Evolutionary conservation across 441 rosid species (phyloP).

Genomic region (Populus trichocarpa): DNA sequence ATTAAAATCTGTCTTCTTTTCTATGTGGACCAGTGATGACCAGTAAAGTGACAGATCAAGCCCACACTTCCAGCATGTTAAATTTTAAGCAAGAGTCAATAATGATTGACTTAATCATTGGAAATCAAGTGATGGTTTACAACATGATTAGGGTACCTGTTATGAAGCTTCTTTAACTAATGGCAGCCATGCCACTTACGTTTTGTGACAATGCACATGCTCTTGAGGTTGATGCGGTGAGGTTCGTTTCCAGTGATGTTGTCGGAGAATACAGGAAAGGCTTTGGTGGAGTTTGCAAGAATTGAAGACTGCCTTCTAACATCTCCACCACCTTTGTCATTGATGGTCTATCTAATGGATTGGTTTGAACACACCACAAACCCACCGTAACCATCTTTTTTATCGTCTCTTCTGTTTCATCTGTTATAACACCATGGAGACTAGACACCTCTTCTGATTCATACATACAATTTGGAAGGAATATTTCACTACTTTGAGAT

Average conservation of each 20-base stretch:
- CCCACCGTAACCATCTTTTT: conserved; percentile 28
- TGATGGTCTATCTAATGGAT: conserved; percentile 29
- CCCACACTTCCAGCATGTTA: too few relatives aligned
- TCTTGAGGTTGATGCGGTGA: not conserved
- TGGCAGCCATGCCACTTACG: too few relatives aligned
- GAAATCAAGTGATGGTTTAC: too few relatives aligned
- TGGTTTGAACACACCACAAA: conserved; percentile 38
- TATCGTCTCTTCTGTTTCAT: conserved; percentile 14
- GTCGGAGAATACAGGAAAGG: conserved; percentile 10
- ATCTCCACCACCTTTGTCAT: conserved; percentile 30
- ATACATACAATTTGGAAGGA: conserved; percentile 22
- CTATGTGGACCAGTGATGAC: too few relatives aligned
- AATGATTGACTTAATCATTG: too few relatives aligned
- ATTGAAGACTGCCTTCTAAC: conserved; percentile 23
- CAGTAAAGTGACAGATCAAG: too few relatives aligned
- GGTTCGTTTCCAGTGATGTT: not conserved
- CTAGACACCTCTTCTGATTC: not conserved
- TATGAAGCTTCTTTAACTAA: too few relatives aligned
- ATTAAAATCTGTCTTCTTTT: too few relatives aligned
- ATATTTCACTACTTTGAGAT: conserved; percentile 11
- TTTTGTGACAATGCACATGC: not conserved
- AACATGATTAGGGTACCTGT: too few relatives aligned
- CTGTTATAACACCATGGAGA: not conserved
- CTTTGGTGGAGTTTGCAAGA: conserved; percentile 28
- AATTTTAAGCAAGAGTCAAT: too few relatives aligned